Evolutionary conservation across 2,329 filamentous ascomycete species (phyloP), one percentile per base, ranked within the genome.

Genomic region (Fusarium penzigii): DNA sequence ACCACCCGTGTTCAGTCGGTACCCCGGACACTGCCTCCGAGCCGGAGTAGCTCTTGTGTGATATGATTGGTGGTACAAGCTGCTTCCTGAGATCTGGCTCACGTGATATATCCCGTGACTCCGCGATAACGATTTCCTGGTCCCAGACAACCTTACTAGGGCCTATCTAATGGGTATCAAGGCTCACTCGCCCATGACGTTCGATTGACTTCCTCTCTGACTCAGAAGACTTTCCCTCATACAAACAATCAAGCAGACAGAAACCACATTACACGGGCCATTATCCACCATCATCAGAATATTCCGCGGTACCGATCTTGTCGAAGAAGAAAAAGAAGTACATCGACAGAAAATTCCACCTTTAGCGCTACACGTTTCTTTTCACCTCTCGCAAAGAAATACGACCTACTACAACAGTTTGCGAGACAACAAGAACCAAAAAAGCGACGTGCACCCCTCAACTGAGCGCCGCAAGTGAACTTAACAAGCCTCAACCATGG

Each of bases 131-230:
- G 45, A 46, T 8, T 17, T 48, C 51, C 57, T 48, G 51, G 46
- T 53, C 46, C 48, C 46, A 7, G 20, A 5, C 20, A 25, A 25
- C 45, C 44, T 45, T 14, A 10, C 36, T 29, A 29, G 17, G 17
- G 44, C 56, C 42, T 46, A 55, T 49, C 48, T 42, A 50, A 14
- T 12, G 10, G 53, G 47, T 61, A 61, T 61, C 55, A 49, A 25
- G 44, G 44, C 56, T 57, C 46, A 48, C 55, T 45, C 47, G 56
- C 54, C 59, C 58, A 62, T 58, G 51, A 62, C 53, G 57, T 57
- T 57, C 42, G 48, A 56, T 51, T 49, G 38, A 53, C 43, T 56
- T 44, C 56, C 48, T 45, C 48, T 62, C 50, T 56, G 42, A 39
- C 42, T 58, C 52, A 42, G 42, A 59, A 61, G 55, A 25, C 20